Evolutionary conservation across 129 eudicot genomes (phyloP), one percentile per base, ranked within the genome.

Genomic region (Mikania micrantha): DNA sequence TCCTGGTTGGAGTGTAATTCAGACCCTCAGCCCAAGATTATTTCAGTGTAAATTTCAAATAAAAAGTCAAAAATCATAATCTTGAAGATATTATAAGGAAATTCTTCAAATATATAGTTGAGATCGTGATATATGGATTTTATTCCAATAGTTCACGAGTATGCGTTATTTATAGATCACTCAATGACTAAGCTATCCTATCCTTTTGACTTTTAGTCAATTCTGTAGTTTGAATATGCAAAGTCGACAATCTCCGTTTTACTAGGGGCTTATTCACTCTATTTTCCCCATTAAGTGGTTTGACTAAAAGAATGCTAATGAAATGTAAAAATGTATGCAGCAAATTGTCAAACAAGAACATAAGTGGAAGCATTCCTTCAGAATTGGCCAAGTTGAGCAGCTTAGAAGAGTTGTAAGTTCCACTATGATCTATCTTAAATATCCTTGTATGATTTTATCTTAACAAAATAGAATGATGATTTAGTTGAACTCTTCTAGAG

Each of bases 1-100:
- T 85, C 98, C 15, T 93, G 98, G 98, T 72, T 93, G 82, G 80
- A 81, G 76, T 93, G 98, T 70, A 84, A 75, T 71, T 81, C 90
- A 25, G 96, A 88, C 81, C 74, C 77, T 59, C 86, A 79, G 74
- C 96, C 96, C 19, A 90, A 76, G 64, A 82, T 92, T 78, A 74
- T 73, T 12, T 58, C 85, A 45, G 81, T 92, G 98, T 54, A 57
- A 42, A 20, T 20, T 29, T 22, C 31, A 22, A 34, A 49, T 12
- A 40, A 0, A 7, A 50, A 21, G 16, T 25, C 19, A 95, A 66
- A n/a, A n/a, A n/a, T n/a, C n/a, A n/a, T n/a, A n/a, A n/a, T n/a
- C n/a, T n/a, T n/a, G n/a, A n/a, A n/a, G 84, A 71, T 74, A 77
- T 71, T 85, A 89, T 66, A 79, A 75, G 27, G 90, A 83, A 73